Evolutionary conservation across 768 basidiomycete genomes (phyloP).

Genomic region (Mycena maculata): DNA sequence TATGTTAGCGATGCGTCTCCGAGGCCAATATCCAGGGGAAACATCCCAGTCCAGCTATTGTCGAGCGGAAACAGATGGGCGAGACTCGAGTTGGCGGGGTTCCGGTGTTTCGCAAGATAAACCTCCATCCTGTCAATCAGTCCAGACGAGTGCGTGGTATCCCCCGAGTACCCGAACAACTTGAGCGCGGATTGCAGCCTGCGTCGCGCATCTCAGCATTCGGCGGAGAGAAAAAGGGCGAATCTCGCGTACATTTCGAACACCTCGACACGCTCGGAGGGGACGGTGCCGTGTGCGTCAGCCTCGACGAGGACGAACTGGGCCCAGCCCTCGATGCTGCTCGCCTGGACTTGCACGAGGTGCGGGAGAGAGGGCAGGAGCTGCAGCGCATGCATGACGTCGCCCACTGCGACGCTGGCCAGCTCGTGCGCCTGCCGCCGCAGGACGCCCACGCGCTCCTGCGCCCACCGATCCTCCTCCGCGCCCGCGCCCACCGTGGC

Average conservation of each 20-base stretch:
- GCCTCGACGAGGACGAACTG: constrained; percentile 24
- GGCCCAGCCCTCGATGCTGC: constrained; percentile 1
- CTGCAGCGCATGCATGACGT: background rate
- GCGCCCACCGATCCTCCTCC: constrained; percentile 2
- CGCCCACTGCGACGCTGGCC: background rate
- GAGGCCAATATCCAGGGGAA: background rate
- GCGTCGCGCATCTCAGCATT: background rate
- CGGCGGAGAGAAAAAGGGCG: background rate
- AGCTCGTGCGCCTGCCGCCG: constrained; percentile 22
- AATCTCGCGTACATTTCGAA: constrained; percentile 6
- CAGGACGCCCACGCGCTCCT: constrained; percentile 3
- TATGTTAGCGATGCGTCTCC: too few species aligned
- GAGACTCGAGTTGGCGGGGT: background rate
- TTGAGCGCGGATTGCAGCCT: constrained; percentile 10
- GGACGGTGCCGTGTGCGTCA: background rate
- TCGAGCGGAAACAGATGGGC: background rate
- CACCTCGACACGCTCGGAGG: background rate
- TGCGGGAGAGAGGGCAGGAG: constrained; percentile 3
- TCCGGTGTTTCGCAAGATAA: background rate
- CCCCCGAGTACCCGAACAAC: constrained; percentile 9
- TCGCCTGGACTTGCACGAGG: background rate
- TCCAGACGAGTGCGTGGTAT: background rate
- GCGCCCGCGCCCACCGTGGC: background rate
- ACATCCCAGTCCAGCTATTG: constrained; percentile 11
- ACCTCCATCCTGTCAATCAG: constrained; percentile 21